Evolutionary conservation across 148 eudicot species (phyloP).

Genomic region (Beta vulgaris): DNA sequence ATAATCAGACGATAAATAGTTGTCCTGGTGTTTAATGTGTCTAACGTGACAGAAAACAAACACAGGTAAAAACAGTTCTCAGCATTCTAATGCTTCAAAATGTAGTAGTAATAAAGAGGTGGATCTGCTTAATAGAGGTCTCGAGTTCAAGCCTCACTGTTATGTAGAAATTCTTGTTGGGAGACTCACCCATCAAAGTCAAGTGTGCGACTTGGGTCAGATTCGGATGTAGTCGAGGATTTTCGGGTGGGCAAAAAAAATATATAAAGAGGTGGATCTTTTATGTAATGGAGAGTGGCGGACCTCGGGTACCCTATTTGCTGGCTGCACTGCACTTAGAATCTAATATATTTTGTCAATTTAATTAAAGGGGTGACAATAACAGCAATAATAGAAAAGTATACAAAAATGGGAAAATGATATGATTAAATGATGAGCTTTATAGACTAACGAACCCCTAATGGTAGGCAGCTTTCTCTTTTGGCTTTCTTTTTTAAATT

Average conservation of each 20-base stretch:
- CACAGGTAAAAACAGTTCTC: constrained; percentile 19
- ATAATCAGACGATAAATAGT: constrained; percentile 25
- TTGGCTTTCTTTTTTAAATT: constrained; percentile 26
- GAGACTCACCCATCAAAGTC: too few relatives aligned
- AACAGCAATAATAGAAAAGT: constrained; percentile 20
- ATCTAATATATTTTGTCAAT: constrained; percentile 14
- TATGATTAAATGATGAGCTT: constrained; percentile 50
- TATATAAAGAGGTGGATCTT: too few relatives aligned
- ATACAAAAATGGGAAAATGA: constrained; percentile 29
- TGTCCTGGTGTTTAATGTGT: constrained; percentile 29
- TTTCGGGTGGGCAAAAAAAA: too few relatives aligned
- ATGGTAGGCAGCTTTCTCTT: constrained; percentile 58
- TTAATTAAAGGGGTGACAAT: constrained; percentile 17
- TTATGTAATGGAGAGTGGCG: constrained; percentile 13
- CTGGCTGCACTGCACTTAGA: constrained; percentile 25
- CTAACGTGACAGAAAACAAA: constrained; percentile 30
- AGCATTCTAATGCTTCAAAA: constrained; percentile 15
- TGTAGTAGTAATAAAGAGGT: constrained; percentile 17
- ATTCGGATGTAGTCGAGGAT: too few relatives aligned
- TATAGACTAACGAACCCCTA: constrained; percentile 51
- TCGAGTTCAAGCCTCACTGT: too few relatives aligned
- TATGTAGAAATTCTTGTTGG: too few relatives aligned
- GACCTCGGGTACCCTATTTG: constrained; percentile 23
- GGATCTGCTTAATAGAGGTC: constrained; percentile 15
- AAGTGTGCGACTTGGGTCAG: too few relatives aligned